A percentile compares a stretch with the other conserved stretches of the same genome.
Conservation (phyloP, 73 alveolate species). For the Paramecium biaurelia region DNA sequence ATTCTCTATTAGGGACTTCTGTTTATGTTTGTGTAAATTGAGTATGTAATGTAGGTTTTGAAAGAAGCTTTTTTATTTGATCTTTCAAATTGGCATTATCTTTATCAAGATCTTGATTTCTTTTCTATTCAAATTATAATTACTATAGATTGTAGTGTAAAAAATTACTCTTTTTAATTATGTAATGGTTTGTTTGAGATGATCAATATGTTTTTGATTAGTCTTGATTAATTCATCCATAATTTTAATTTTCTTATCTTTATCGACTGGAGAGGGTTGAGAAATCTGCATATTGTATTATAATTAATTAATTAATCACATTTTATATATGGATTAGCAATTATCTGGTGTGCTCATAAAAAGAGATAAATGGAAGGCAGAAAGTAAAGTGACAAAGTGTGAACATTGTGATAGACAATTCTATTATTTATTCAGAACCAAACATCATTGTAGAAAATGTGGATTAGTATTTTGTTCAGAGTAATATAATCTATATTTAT, state of each 20-base stretch:
- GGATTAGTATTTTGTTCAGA: slow-evolving; percentile 54
- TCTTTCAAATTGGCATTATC: background rate
- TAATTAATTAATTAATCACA: background rate
- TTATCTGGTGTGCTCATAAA: background rate
- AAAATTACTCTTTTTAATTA: background rate
- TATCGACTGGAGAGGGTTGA: background rate
- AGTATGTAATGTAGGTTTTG: background rate
- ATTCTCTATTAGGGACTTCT: background rate
- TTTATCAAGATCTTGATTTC: background rate
- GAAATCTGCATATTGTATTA: background rate
- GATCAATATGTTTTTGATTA: background rate
- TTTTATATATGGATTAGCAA: background rate
- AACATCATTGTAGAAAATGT: slow-evolving; percentile 65
- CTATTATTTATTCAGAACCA: slow-evolving; percentile 40
- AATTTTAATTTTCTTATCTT: background rate
- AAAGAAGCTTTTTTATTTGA: background rate
- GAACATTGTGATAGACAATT: slow-evolving; percentile 52
- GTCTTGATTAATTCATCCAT: background rate
- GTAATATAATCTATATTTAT: background rate
- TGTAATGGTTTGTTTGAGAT: background rate
- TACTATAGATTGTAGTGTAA: background rate
- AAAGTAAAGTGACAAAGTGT: slow-evolving; percentile 37
- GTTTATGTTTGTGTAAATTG: background rate
- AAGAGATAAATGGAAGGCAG: slow-evolving; percentile 38
- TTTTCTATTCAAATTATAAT: background rate